phyloP scores from a whole-genome alignment of 2,329 filamentous ascomycete species.

The Cryoendolithus antarcticus region DNA sequence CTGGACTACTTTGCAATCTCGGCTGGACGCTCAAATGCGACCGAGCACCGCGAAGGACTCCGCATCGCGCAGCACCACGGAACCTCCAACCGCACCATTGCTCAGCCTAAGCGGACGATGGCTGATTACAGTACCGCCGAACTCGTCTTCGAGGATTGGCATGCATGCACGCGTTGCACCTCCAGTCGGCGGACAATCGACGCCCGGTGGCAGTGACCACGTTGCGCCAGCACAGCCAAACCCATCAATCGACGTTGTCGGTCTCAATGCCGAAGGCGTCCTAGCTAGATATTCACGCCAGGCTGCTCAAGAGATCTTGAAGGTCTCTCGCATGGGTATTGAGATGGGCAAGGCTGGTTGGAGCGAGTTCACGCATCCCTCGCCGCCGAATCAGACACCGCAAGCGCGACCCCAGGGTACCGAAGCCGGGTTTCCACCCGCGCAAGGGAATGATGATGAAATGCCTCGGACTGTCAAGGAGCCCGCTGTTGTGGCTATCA shows the following conservation, averaged over 20 bases:
- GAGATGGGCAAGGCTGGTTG: constrained; percentile 66
- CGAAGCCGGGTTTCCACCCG: constrained; percentile 52
- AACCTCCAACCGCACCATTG: constrained; percentile 40
- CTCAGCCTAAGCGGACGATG: constrained; percentile 59
- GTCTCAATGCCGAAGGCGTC: constrained; percentile 50
- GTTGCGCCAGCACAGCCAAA: constrained; percentile 58
- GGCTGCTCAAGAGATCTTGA: constrained; percentile 65
- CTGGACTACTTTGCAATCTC: constrained; percentile 63
- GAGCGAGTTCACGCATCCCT: constrained; percentile 64
- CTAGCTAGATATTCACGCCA: constrained; percentile 42
- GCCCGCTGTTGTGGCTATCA: constrained; percentile 62
- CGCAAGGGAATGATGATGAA: constrained; percentile 53
- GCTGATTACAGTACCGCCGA: constrained; percentile 64
- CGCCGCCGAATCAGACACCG: constrained; percentile 26
- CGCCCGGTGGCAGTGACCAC: constrained; percentile 44
- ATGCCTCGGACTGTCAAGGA: constrained; percentile 44
- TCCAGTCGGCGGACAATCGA: constrained; percentile 38
- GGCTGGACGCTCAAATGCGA: constrained; percentile 6
- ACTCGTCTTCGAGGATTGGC: constrained; percentile 58
- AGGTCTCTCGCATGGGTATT: constrained; percentile 44
- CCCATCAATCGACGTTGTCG: constrained; percentile 55
- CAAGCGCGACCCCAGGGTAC: constrained; percentile 1
- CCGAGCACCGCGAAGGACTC: constrained; percentile 22
- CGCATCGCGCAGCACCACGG: constrained; percentile 4
- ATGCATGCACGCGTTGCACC: constrained; percentile 54